Percentiles rank a stretch among this genome's conserved stretches.
Evolutionary conservation across 1,284 basidiomycete genomes (phyloP).

Genomic region (Fomitopsis palustris): DNA sequence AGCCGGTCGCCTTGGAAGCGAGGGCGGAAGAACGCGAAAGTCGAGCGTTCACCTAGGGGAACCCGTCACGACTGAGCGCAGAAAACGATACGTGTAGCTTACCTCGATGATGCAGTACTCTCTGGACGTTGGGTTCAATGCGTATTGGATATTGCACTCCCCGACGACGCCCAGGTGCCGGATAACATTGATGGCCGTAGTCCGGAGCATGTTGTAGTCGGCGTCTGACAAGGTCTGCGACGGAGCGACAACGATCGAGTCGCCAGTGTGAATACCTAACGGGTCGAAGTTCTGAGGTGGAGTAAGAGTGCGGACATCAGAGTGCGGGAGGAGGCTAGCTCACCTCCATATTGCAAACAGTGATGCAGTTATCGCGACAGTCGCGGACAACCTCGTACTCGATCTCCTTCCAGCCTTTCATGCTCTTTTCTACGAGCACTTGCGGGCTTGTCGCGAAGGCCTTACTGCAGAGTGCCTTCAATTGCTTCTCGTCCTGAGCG

Average conservation of each 20-base stretch:
- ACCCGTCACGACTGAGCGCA: background rate
- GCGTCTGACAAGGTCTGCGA: slow-evolving; percentile 97
- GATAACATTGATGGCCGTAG: slow-evolving; percentile 97
- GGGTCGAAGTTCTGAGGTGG: slow-evolving; percentile 90
- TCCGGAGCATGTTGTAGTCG: slow-evolving; percentile 99
- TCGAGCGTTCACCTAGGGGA: slow-evolving; percentile 88
- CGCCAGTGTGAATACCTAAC: slow-evolving; percentile 96
- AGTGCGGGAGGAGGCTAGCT: slow-evolving; percentile 24
- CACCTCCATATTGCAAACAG: slow-evolving; percentile 99
- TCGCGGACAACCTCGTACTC: slow-evolving; percentile 99
- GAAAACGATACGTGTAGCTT: slow-evolving; percentile 8
- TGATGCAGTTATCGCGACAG: slow-evolving; percentile 97
- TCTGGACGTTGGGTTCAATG: slow-evolving; percentile 90
- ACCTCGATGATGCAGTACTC: slow-evolving; percentile 99
- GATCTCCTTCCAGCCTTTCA: slow-evolving; percentile 99
- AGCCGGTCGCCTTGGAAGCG: slow-evolving; percentile 98
- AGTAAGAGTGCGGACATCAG: background rate
- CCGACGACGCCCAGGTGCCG: slow-evolving; percentile 96
- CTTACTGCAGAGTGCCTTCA: slow-evolving; percentile 85
- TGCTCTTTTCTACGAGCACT: slow-evolving; percentile 96
- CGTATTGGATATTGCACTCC: slow-evolving; percentile 99
- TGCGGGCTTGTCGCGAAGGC: slow-evolving; percentile 97
- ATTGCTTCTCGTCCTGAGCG: slow-evolving; percentile 85
- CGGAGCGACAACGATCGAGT: slow-evolving; percentile 98
- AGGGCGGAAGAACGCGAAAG: slow-evolving; percentile 96